Percentiles rank a stretch among this genome's conserved stretches.
Evolutionary conservation across 306 rosid genomes (phyloP).

Genomic region (Cyamopsis tetragonoloba): DNA sequence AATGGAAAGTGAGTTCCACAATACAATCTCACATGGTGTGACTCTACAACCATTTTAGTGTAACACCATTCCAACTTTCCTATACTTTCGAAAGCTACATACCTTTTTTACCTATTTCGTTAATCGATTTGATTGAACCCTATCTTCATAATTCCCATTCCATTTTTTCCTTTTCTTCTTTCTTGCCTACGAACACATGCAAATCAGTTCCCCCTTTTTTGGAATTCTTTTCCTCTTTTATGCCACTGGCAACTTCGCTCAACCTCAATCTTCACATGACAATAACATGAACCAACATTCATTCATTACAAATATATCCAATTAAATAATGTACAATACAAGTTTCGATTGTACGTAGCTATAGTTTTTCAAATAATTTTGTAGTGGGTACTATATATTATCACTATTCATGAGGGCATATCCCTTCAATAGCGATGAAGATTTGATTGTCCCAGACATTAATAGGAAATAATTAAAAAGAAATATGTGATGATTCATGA

Average conservation of each 20-base stretch:
- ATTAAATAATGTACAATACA: too few relatives aligned
- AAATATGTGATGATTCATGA: conserved; percentile 26
- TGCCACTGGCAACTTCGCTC: conserved; percentile 16
- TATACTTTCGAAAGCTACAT: conserved; percentile 25
- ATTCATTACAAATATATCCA: too few relatives aligned
- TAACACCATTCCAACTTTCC: conserved; percentile 38
- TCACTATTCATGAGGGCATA: conserved; percentile 22
- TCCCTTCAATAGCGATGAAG: conserved; percentile 38
- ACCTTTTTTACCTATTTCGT: conserved; percentile 34
- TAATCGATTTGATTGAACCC: conserved; percentile 41
- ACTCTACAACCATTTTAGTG: conserved; percentile 34
- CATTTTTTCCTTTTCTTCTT: conserved; percentile 25
- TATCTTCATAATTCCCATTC: conserved; percentile 36
- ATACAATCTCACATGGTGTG: conserved; percentile 39
- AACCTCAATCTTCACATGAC: conserved; percentile 41
- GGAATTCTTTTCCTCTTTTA: conserved; percentile 23
- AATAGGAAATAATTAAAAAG: conserved; percentile 22
- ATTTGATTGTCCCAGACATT: conserved; percentile 36
- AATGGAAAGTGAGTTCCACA: conserved; percentile 33
- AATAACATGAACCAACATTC: conserved; percentile 23
- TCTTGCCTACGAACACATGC: conserved; percentile 15
- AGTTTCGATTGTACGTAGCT: too few relatives aligned
- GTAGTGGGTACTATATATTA: neutral
- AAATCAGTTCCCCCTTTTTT: conserved; percentile 23
- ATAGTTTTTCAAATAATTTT: too few relatives aligned